Base-by-base conservation (phyloP, 805 yeast genomes). In the Scheffersomyces spartinae region DNA sequence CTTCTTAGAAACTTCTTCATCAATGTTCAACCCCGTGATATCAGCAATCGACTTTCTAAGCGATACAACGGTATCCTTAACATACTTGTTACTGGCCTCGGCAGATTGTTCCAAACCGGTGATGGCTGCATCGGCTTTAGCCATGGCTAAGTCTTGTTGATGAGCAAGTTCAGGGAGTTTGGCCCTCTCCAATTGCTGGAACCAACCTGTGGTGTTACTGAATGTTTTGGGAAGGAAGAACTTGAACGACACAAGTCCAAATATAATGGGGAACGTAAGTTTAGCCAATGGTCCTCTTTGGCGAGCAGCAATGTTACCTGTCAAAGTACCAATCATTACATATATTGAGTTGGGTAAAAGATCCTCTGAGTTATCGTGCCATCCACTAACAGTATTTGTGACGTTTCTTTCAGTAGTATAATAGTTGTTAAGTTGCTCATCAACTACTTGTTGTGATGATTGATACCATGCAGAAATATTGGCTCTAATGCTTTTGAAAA, bases 261-360 rank as follows among this genome's bases (percentile, higher is more conserved):
- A 62, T 0, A 58, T 52, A 3, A 74, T 29, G 2, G 94, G 94
- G 9, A 68, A 53, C 1, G 66, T 33, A 3, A 64, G 57, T 40
- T 74, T 71, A 8, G 78, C 42, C 2, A 74, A 26, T 13, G 74
- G 36, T 29, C 71, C 71, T 30, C 79, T 63, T 39, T 75, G 71
- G 41, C 93, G 78, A 2, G 91, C 71, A 25, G 74, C 39, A 26
- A 83, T 74, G 23, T 78, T 67, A 19, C 94, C 94, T 6, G 83
- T 55, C 28, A 84, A 59, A 2, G 72, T 64, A 9, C 83, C 85
- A 15, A 82, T 68, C 7, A 72, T 44, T 20, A 84, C 61, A 45
- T 81, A 84, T 16, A 81, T 49, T 3, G 74, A 52, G 34, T 77
- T 78, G 9, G 94, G 91, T 25, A 79, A 60, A 26, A 82, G 50